Conservation (phyloP, 148 eudicot species). For the Gaultheria prostrata region DNA sequence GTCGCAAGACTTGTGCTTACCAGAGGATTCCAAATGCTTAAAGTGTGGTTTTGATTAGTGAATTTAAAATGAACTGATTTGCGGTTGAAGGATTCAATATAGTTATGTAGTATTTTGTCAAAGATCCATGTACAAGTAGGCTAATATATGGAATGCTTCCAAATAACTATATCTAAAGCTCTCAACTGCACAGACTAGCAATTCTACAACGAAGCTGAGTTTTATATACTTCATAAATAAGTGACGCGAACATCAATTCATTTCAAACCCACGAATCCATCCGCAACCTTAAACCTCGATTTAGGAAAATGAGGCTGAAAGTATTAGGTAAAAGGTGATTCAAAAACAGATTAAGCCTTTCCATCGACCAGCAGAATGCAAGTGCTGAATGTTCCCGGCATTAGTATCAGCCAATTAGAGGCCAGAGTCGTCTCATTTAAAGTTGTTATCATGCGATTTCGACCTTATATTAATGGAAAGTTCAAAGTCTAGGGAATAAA, state of each 20-base stretch:
- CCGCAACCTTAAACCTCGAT: neutral
- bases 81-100: neutral
- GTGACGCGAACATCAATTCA: neutral
- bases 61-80: neutral
- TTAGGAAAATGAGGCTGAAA: neutral
- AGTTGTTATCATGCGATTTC: neutral
- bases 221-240: neutral
- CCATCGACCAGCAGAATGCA: neutral
- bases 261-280: neutral
- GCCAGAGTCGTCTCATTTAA: neutral
- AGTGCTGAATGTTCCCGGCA: too few species aligned
- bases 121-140: neutral
- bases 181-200: neutral
- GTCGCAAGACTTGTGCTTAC: too few species aligned
- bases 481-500: neutral
- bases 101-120: neutral
- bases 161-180: neutral
- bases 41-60: neutral
- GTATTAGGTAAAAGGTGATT: neutral
- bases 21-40: too few species aligned
- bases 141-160: neutral
- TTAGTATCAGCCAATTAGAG: neutral
- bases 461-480: neutral
- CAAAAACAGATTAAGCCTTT: neutral
- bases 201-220: neutral